phyloP scores from a whole-genome alignment of 1,284 basidiomycete species.

The Tilletia horrida region DNA sequence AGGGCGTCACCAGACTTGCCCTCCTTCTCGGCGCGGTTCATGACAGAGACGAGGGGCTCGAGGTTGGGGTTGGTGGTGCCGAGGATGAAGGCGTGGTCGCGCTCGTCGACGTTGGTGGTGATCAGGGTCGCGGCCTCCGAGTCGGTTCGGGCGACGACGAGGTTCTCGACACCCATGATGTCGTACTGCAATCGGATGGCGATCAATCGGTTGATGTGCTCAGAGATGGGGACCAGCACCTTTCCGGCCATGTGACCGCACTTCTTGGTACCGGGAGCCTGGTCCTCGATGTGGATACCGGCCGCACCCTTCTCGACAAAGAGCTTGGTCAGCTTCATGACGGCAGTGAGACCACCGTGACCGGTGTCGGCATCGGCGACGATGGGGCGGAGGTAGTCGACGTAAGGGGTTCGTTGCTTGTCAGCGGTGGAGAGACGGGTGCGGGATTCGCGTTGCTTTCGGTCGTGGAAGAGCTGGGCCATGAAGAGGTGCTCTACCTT shows the following conservation, averaged over 20 bases:
- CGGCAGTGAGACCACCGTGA: slow-evolving; percentile 85
- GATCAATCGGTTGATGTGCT: slow-evolving; percentile 75
- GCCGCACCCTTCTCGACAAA: slow-evolving; percentile 88
- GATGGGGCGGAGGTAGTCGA: slow-evolving; percentile 58
- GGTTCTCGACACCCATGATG: slow-evolving; percentile 74
- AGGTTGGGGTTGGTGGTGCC: slow-evolving; percentile 75
- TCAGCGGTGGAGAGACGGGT: slow-evolving; percentile 69
- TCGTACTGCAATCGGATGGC: slow-evolving; percentile 75
- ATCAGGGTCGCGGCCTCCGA: slow-evolving; percentile 92
- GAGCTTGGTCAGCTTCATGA: slow-evolving; percentile 92
- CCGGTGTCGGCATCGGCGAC: slow-evolving; percentile 62
- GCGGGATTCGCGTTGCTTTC: slow-evolving; percentile 60
- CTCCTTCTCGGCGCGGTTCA: slow-evolving; percentile 75
- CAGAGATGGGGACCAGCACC: slow-evolving; percentile 66
- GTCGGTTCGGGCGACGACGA: slow-evolving; percentile 72
- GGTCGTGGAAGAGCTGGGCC: slow-evolving; percentile 66
- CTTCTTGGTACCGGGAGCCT: slow-evolving; percentile 77
- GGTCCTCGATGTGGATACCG: slow-evolving; percentile 85
- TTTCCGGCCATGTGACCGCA: slow-evolving; percentile 69
- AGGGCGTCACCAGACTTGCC: slow-evolving; percentile 77
- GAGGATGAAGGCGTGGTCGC: slow-evolving; percentile 94
- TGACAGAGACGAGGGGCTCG: slow-evolving; percentile 71
- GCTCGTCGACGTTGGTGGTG: slow-evolving; percentile 91
- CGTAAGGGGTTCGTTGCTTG: slow-evolving; percentile 55
- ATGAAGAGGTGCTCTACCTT: slow-evolving; percentile 66